Base-by-base conservation (phyloP, 108 stramenopile genomes). In the Fistulifera solaris region DNA sequence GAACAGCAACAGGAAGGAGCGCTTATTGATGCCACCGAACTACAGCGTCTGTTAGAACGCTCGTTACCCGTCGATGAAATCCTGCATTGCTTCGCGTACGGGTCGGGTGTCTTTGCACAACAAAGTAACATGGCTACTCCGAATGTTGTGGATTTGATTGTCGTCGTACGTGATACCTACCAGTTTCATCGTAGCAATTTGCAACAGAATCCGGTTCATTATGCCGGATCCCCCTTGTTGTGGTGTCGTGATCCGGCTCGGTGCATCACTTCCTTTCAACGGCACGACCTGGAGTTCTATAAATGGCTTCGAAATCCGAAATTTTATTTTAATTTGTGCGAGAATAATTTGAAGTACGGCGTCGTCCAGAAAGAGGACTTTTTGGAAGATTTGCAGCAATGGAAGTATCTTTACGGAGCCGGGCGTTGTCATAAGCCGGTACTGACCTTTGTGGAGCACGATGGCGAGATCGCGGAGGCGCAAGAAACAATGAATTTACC, bases 371-470 rank as follows among this genome's bases (percentile, higher is more conserved):
- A 65, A 28, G 46, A 76, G 14, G 75, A 76, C 68, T 48, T 87
- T 19, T 27, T 74, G 16, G 14, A 65, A 4, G 89, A 92, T 65
- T 72, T 92, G 56, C 57, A 21, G 6, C 5, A 71, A 28, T 92
- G 89, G 89, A 64, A 77, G 51, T 71, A 75, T 38, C 54, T 92
- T 35, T 92, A 92, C 63, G 26, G 85, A 35, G 83, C 89, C 26
- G 89, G 89, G 41, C 69, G 89, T 23, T 56, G 87, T 66, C 89
- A 92, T 54, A 92, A 86, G 69, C 89, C 89, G 1, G 85, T 69
- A 12, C 52, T 82, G 26, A n/a, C 67, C 8, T 52, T 85, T 49
- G 23, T 62, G 2, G 26, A 43, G 38, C 31, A 15, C 45, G 52
- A 64, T 42, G 27, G n/a, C 61, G 38, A 45, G 23, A 38, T 70